phyloP scores from a whole-genome alignment of 2,329 filamentous ascomycete genomes.

The Alternaria solani region DNA sequence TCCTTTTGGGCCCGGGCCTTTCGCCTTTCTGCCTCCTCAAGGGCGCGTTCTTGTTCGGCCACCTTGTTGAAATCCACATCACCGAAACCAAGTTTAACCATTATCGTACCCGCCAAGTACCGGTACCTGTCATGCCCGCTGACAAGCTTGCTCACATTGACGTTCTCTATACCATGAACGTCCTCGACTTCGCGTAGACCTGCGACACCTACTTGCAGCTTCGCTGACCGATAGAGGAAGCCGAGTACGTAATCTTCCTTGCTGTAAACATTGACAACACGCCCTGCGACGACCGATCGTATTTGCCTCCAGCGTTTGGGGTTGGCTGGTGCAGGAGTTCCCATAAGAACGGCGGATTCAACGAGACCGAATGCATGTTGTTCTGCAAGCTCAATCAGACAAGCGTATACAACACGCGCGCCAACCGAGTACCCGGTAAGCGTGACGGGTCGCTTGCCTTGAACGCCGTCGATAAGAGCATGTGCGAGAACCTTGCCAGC shows the following conservation, averaged over 20 bases:
- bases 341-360: slow-evolving; percentile 82
- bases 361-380: slow-evolving; percentile 82
- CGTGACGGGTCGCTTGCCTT: slow-evolving; percentile 80
- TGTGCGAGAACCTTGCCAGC: slow-evolving; percentile 81
- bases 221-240: slow-evolving; percentile 84
- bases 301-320: slow-evolving; percentile 76
- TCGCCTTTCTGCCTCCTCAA: slow-evolving; percentile 45
- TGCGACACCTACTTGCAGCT: slow-evolving; percentile 80
- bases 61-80: slow-evolving; percentile 56
- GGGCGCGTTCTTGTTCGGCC: slow-evolving; percentile 52
- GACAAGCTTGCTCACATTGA: slow-evolving; percentile 59
- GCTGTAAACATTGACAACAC: slow-evolving; percentile 86
- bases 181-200: slow-evolving; percentile 76
- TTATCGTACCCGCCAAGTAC: slow-evolving; percentile 57
- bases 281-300: slow-evolving; percentile 78
- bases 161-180: slow-evolving; percentile 69
- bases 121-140: slow-evolving; percentile 60
- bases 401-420: slow-evolving; percentile 81
- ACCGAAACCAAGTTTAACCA: slow-evolving; percentile 59
- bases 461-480: slow-evolving; percentile 78
- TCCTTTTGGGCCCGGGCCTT: slow-evolving; percentile 43
- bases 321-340: slow-evolving; percentile 77
- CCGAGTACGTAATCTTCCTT: slow-evolving; percentile 86
- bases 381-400: slow-evolving; percentile 77
- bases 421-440: slow-evolving; percentile 84